A percentile compares a stretch with the other conserved stretches of the same genome.
These are phyloP conservation scores for Silybum marianum DNA, from an alignment of 129 eudicot species.

Conservation along the genomic window DNA sequence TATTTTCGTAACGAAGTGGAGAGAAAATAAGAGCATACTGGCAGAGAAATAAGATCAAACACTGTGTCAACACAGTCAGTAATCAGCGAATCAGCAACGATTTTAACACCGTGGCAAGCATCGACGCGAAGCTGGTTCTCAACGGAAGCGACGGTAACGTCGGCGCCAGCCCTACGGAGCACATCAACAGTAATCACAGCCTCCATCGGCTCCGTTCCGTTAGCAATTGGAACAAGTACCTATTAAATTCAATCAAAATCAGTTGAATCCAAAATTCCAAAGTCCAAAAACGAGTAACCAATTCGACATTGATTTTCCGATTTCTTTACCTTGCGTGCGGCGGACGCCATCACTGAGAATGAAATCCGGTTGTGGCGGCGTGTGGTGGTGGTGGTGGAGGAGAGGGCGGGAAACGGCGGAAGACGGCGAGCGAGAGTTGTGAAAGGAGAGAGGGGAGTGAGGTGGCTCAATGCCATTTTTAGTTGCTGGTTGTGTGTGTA, in stretches of 20 bases:
- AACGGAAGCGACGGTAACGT: slow-evolving; percentile 97
- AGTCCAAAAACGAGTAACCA: not conserved
- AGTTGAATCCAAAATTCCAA: not conserved
- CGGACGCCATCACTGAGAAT: slow-evolving; percentile 57
- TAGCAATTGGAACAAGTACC: slow-evolving; percentile 95
- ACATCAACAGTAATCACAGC: slow-evolving; percentile 79
- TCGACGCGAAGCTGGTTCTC: slow-evolving; percentile 71
- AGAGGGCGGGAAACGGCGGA: slow-evolving; percentile 24
- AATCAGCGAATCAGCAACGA: slow-evolving; percentile 81
- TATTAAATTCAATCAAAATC: slow-evolving; percentile 23
- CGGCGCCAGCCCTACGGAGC: slow-evolving; percentile 89
- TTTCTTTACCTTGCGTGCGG: slow-evolving; percentile 49
- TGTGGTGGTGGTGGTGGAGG: slow-evolving; percentile 21
- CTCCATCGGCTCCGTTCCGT: slow-evolving; percentile 97
- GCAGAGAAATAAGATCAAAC: slow-evolving; percentile 82
- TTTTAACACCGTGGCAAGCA: slow-evolving; percentile 78
- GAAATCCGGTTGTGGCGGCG: slow-evolving; percentile 41
- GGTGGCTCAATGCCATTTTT: slow-evolving; percentile 50
- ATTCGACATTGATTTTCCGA: not conserved
- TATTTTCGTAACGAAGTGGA: not conserved
- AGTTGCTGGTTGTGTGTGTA: slow-evolving; percentile 7
- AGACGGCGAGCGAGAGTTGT: slow-evolving; percentile 34
- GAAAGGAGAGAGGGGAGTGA: slow-evolving; percentile 46
- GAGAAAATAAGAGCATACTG: slow-evolving; percentile 43
- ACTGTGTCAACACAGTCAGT: slow-evolving; percentile 65